Evolutionary conservation across 441 rosid genomes (phyloP), one percentile per base, ranked within the genome.

Genomic region (Hura crepitans): DNA sequence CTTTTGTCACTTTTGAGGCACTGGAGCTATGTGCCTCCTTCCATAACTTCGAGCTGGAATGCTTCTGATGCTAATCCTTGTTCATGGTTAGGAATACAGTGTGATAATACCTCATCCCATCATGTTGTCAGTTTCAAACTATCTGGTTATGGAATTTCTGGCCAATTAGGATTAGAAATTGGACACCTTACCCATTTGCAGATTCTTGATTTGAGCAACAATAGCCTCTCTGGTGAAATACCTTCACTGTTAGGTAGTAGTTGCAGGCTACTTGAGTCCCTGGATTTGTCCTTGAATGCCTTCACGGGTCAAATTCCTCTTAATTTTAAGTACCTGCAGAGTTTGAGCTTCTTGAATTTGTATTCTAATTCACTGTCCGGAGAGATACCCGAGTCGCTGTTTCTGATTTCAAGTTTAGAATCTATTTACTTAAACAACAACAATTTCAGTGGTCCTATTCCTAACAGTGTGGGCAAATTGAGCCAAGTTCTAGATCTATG

Each of bases 1-100:
- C 79, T 91, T 14, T 80, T 85, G 23, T 86, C 95, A 0, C 84
- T 89, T 66, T 49, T 76, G 74, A 68, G 66, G 13, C 86, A 73
- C 69, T 85, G 89, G 83, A 79, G 70, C 2, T 60, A 69, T 27
- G 65, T 82, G 56, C 93, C 93, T 61, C 37, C 83, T 66, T 9
- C 78, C 17, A 35, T 89, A 6, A 22, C 68, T 56, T 87, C 85
- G 2, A 73, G 79, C 45, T 93, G 97, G 96, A 85, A 81, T 72
- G 59, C 85, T 64, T 81, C 92, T 4, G 78, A 82, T 54, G 27
- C 84, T 47, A 81, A 74, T 73, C 91, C 92, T 0, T 90, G 98
- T 78, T 70, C 78, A 17, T 93, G 97, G 98, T 63, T 75, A 8
- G 96, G 97, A 62, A 66, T 93, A 35, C 66, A 22, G 8, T 89